Base-by-base conservation (phyloP, 495 filamentous ascomycete genomes). In the Tetracladium setigerum region DNA sequence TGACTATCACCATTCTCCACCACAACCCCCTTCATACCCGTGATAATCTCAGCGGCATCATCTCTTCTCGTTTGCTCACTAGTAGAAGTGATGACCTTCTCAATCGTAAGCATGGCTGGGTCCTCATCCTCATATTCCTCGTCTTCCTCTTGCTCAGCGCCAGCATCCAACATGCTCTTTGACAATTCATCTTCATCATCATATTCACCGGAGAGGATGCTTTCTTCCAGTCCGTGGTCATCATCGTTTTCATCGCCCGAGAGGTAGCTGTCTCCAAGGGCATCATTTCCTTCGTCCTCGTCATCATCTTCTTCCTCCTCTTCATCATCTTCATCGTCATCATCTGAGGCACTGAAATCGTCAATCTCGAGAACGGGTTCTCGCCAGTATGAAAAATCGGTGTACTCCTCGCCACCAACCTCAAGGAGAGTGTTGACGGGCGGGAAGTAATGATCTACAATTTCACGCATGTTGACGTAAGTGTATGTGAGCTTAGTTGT, bases 391-490 rank as follows among this genome's bases (percentile, higher is more conserved):
- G 78, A 86, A 57, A 94, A 95, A 59, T 95, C 88, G 2, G 88
- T 95, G 56, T 82, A 94, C 33, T 88, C 84, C 60, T 94, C 88
- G 37, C 83, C 87, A 32, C 84, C 86, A 40, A 80, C 79, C 48
- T 83, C 82, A 11, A 92, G 78, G 10, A 89, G 71, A 31, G 82
- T 76, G 56, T 79, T 83, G 24, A 86, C 77, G 13, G 89, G 82
- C 12, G 92, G 92, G 63, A 97, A 97, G 69, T 95, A 95, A 65
- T 97, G 92, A 60, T 98, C 91, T 11, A 98, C 83, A 19, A 97
- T 75, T 64, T 96, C 92, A 45, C 83, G 79, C 87, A 98, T 99
- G 44, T 86, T 87, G 44, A 95, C 87, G 62, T 99, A 99, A 61
- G 86, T 95, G 54, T 89, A 92, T 70, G 89, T 95, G 58, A 97